A percentile compares a stretch with the other conserved stretches of the same genome.
Conservation (phyloP, 1,139 yeast genomes). For the Torulaspora globosa region DNA sequence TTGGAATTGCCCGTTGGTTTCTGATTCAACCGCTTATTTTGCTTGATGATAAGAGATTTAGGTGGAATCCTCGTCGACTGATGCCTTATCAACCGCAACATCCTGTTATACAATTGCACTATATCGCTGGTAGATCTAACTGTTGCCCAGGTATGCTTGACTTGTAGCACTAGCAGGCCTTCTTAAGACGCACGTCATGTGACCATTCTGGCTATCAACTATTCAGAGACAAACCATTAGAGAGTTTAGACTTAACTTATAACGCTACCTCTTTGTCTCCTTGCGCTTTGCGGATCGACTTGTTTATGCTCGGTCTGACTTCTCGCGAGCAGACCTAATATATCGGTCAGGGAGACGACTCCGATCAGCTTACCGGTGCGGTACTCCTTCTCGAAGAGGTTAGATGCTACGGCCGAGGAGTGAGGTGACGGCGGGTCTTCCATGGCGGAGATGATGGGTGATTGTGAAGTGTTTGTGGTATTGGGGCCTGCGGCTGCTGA, state of each 20-base stretch:
- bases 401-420: slow-evolving; percentile 26
- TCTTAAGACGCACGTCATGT: not conserved
- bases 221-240: not conserved
- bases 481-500: slow-evolving; percentile 3
- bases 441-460: slow-evolving; percentile 27
- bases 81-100: slow-evolving; percentile 5
- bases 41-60: slow-evolving; percentile 16
- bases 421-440: slow-evolving; percentile 25
- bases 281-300: slow-evolving; percentile 77
- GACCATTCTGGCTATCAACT: not conserved
- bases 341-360: slow-evolving; percentile 86
- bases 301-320: slow-evolving; percentile 55
- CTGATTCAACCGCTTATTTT: slow-evolving; percentile 13
- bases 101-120: not conserved
- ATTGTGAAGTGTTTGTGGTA: slow-evolving; percentile 12
- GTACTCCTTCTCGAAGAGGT: slow-evolving; percentile 41
- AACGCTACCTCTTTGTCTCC: slow-evolving; percentile 69
- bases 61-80: slow-evolving; percentile 15
- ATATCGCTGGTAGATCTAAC: not conserved
- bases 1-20: slow-evolving; percentile 12
- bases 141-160: not conserved
- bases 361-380: slow-evolving; percentile 79
- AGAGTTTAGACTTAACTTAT: slow-evolving; percentile 1
- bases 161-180: not conserved
- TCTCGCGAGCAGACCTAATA: slow-evolving; percentile 73